A percentile compares a stretch with the other conserved stretches of the same genome.
Conservation (phyloP, 352 stramenopile genomes). For the Albugo laibachii region DNA sequence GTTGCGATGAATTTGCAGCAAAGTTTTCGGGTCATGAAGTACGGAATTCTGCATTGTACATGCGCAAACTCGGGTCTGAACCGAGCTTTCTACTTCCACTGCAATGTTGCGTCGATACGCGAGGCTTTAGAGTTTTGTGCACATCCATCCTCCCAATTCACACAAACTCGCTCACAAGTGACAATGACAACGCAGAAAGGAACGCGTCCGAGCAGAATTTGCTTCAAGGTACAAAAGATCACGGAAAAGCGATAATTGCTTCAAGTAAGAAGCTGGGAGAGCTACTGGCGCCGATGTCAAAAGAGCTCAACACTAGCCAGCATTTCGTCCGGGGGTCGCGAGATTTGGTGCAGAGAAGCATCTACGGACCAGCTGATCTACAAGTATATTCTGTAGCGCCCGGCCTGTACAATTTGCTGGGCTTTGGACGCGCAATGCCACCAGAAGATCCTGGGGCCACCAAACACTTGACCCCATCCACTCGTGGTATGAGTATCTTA, state of each 20-base stretch:
- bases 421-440: constrained; percentile 77
- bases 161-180: constrained; percentile 29
- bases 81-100: constrained; percentile 45
- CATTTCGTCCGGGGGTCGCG: constrained; percentile 70
- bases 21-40: constrained; percentile 73
- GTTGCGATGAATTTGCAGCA: constrained; percentile 69
- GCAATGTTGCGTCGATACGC: constrained; percentile 71
- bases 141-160: constrained; percentile 72
- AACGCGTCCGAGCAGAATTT: constrained; percentile 53
- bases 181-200: constrained; percentile 20
- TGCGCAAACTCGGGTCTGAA: constrained; percentile 15
- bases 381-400: constrained; percentile 32
- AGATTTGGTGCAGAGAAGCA: constrained; percentile 69
- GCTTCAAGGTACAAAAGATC: constrained; percentile 72
- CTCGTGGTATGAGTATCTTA: constrained; percentile 78
- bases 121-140: constrained; percentile 74
- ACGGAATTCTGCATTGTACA: constrained; percentile 59
- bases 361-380: constrained; percentile 67
- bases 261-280: constrained; percentile 63
- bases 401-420: constrained; percentile 34
- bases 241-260: constrained; percentile 58
- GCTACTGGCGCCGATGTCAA: constrained; percentile 30
- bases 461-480: constrained; percentile 46
- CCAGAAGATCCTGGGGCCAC: constrained; percentile 72
- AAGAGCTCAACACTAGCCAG: constrained; percentile 58